Base-by-base conservation (phyloP, 768 basidiomycete species). In the Suillus discolor region DNA sequence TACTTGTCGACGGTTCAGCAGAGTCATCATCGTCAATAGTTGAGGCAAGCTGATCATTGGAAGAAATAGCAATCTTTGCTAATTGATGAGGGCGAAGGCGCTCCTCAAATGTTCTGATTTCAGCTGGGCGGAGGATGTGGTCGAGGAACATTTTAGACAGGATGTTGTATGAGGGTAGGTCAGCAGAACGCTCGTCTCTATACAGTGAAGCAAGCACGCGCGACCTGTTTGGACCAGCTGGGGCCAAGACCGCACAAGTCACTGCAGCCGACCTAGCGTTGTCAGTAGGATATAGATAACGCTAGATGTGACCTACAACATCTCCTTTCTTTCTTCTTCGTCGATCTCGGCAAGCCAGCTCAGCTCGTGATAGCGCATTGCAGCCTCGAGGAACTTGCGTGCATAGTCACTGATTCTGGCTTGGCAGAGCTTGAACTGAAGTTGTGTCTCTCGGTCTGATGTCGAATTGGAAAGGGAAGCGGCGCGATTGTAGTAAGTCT, bases 91-190 rank as follows among this genome's bases (percentile, higher is more conserved):
- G 87, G 70, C 92, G 91, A 62, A 99, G 86, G 3, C 89, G 90
- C 53, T 83, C 83, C 75, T 96, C 94, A 74, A 99, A 99, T 57
- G 90, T 89, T 73, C 92, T 89, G 63, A 99, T 86, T 79, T 99
- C 97, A 54, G 86, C 82, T 1, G 95, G 85, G 53, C 96, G 91
- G 60, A 99, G 86, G 74, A 99, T 98, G 70, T 95, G 96, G 74
- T 99, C 97, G 68, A 99, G 89, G 79, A 97, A 96, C 97, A 99
- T 99, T 76, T 98, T 98, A 44, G 92, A 89, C 31, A 99, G 87
- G 75, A 99, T 96, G 73, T 93, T 92, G 81, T 89, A 91, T 15
- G 91, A 89, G 8, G 90, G 85, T 4, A 97, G 87, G 28, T 92
- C 87, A 34, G 83, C 72, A 0, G 94, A 89, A 45, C 97, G 89